Conservation (phyloP, 2,329 filamentous ascomycete genomes). For the Rhynchosporium secalis region DNA sequence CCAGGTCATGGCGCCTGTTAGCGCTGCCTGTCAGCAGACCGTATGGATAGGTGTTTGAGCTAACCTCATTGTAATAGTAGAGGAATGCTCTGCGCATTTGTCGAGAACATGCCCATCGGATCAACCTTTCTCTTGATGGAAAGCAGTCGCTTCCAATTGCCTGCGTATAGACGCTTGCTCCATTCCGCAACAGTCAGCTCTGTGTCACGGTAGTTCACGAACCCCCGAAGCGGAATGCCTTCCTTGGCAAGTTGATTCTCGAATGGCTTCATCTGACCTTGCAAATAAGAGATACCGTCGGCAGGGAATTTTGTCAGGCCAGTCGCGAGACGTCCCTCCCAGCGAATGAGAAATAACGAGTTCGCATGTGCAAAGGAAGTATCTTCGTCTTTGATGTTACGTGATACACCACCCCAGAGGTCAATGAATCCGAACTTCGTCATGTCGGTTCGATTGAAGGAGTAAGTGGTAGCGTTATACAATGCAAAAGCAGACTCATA, state of each 20-base stretch:
- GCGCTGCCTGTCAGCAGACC: too few relatives aligned
- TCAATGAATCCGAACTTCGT: conserved; percentile 20
- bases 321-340: conserved; percentile 12
- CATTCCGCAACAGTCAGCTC: conserved; percentile 10
- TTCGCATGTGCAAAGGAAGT: conserved; percentile 8
- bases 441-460: conserved; percentile 17
- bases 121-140: conserved; percentile 6
- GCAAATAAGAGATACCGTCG: conserved; percentile 14
- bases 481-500: conserved; percentile 15
- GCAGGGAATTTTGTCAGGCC: conserved; percentile 11
- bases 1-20: too few relatives aligned
- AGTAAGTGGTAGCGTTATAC: conserved; percentile 6
- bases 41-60: too few relatives aligned
- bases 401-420: conserved; percentile 12
- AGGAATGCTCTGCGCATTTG: conserved; percentile 12
- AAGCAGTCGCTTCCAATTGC: conserved; percentile 9
- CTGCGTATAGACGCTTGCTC: conserved; percentile 12
- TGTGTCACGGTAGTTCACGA: conserved; percentile 17
- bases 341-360: conserved; percentile 13
- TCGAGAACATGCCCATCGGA: conserved; percentile 8
- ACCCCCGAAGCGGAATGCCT: conserved; percentile 9
- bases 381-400: conserved; percentile 4
- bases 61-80: too few relatives aligned
- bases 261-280: conserved; percentile 2
- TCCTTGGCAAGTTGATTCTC: conserved; percentile 11